These are phyloP conservation scores for Sugiyamaella marilandica DNA, from an alignment of 805 yeast genomes.

Conservation along the genomic window DNA sequence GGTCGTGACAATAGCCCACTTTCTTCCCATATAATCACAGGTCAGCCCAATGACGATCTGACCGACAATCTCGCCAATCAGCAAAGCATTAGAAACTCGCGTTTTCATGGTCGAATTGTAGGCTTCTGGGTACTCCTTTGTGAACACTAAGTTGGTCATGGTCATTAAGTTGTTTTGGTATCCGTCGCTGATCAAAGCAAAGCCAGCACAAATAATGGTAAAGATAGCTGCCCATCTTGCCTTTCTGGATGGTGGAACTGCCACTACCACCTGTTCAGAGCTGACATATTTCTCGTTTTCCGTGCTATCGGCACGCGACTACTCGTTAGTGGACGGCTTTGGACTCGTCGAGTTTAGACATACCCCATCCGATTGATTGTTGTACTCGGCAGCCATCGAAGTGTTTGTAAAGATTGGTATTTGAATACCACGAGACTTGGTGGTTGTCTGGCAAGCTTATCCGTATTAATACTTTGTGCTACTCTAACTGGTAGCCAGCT, in stretches of 20 bases:
- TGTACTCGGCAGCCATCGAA: too few relatives aligned
- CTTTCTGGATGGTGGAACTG: background rate
- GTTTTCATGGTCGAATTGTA: constrained; percentile 50
- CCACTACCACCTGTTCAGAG: too few relatives aligned
- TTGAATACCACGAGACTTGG: too few relatives aligned
- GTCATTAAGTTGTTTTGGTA: constrained; percentile 73
- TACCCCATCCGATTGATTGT: too few relatives aligned
- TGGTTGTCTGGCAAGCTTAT: too few relatives aligned
- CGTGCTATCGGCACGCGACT: background rate
- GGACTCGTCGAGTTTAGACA: too few relatives aligned
- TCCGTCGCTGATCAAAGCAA: constrained; percentile 72
- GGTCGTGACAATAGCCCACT: constrained; percentile 60
- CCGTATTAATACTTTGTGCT: too few relatives aligned
- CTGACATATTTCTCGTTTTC: background rate
- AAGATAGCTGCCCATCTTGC: constrained; percentile 18
- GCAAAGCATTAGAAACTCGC: constrained; percentile 61
- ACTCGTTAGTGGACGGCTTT: too few relatives aligned
- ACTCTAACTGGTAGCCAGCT: too few relatives aligned
- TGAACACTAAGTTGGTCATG: constrained; percentile 56
- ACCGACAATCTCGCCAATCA: constrained; percentile 68
- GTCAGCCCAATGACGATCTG: constrained; percentile 61
- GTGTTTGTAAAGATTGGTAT: too few relatives aligned
- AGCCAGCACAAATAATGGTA: constrained; percentile 62
- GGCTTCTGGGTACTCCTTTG: constrained; percentile 41
- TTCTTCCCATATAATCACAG: constrained; percentile 64